Base-by-base conservation (phyloP, 148 eudicot species). In the Amaranthus cruentus region DNA sequence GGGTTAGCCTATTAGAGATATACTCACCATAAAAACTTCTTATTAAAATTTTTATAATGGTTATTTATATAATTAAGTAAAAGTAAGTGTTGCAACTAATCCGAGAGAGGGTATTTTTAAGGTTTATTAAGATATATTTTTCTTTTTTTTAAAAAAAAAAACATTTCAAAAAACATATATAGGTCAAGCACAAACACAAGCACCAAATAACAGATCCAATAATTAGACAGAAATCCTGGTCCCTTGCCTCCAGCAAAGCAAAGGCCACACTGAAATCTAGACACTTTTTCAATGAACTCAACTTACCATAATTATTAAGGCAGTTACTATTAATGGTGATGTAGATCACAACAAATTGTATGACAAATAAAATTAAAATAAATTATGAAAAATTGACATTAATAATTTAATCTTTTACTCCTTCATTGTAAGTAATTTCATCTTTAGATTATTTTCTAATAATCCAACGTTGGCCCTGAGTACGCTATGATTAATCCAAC, bases 211-310 rank as follows among this genome's bases (percentile, higher is more conserved):
- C 15, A 18, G 48, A 9, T 3, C 0, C 0, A 64, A 46, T 12
- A 64, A 44, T 0, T 64, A 44, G 18, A 18, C 13, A 1, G 4
- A 64, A 44, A 64, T 12, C 15, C 38, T 1, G 51, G 51, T 4
- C 51, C 50, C 68, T 14, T 71, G 64, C 51, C 42, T 6, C 49
- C 73, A 71, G 44, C 53, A 46, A 57, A 71, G 63, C 54, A 71
- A 57, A 71, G 15, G 47, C 38, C 63, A 56, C 73, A 70, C 73
- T 70, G 73, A 70, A 56, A 44, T 57, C 62, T 14, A 56, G 64
- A 71, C 53, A 57, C 62, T 53, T 53, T 53, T 9, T 2, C 55
- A 70, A 14, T 47, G 64, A 71, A 71, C 53, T 70, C n/a, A 21
- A n/a, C 38, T 55, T 44, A 56, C 64, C 64, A 46, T 47, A 71